phyloP scores from a whole-genome alignment of 805 yeast species.

The Grigorovia jiainica region DNA sequence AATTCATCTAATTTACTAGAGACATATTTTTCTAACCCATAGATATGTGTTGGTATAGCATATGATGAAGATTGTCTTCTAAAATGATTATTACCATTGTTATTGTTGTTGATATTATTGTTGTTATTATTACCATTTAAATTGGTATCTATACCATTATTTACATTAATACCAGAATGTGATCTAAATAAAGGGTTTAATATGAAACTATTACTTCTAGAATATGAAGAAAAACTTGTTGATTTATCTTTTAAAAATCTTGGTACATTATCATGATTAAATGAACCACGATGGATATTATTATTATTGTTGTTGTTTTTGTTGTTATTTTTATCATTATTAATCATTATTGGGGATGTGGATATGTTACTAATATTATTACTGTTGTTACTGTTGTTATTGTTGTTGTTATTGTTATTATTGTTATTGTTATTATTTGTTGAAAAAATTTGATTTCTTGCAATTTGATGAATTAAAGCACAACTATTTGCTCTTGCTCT shows the following conservation, averaged over 20 bases:
- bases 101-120: background rate
- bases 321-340: background rate
- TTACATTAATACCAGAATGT: background rate
- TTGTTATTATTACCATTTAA: background rate
- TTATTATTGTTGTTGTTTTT: background rate
- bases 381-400: background rate
- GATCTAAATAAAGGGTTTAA: background rate
- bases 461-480: constrained; percentile 8
- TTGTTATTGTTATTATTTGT: background rate
- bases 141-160: background rate
- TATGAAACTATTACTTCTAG: background rate
- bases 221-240: background rate
- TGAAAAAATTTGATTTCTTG: constrained; percentile 4
- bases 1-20: constrained; percentile 17
- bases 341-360: background rate
- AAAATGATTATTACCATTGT: background rate
- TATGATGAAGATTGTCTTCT: constrained; percentile 7
- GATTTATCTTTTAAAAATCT: background rate
- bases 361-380: background rate
- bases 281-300: background rate
- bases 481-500: constrained; percentile 10
- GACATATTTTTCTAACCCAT: constrained; percentile 24
- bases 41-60: constrained; percentile 24
- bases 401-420: background rate
- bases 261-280: background rate